Evolutionary conservation across 176 grass and related monocot species (phyloP).

Genomic region (Cocos nucifera): DNA sequence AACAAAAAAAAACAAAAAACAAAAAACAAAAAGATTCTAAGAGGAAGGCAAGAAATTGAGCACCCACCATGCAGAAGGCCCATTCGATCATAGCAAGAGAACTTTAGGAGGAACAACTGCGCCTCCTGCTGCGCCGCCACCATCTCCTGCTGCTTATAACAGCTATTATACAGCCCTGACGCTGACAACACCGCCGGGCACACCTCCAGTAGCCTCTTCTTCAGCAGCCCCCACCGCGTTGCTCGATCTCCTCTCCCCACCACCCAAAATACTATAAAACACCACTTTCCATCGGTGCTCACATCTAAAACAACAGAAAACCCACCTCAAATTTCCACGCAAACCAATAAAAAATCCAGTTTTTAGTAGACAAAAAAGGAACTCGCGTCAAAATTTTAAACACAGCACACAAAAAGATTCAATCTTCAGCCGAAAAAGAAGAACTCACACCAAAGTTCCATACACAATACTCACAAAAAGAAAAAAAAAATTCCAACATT

Average conservation of each 20-base stretch:
- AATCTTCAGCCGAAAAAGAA: too few relatives aligned
- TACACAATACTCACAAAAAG: too few relatives aligned
- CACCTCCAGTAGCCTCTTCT: background rate
- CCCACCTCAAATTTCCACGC: too few relatives aligned
- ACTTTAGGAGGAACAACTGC: constrained; percentile 17
- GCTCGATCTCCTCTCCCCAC: background rate
- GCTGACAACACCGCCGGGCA: background rate
- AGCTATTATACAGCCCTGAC: background rate
- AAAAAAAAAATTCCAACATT: too few relatives aligned
- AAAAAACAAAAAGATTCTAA: too few relatives aligned
- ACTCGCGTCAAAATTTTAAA: too few relatives aligned
- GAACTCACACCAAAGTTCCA: too few relatives aligned
- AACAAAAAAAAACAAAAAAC: too few relatives aligned
- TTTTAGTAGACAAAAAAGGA: too few relatives aligned
- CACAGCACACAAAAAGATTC: too few relatives aligned
- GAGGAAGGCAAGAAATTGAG: background rate
- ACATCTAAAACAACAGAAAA: constrained; percentile 2
- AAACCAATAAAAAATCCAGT: too few relatives aligned
- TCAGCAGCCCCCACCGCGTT: constrained; percentile 10
- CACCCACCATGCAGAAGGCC: constrained; percentile 16
- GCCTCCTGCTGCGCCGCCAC: background rate
- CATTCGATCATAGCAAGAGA: constrained; percentile 16
- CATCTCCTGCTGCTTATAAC: constrained; percentile 1
- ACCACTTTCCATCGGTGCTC: constrained; percentile 13
- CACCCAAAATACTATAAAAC: constrained; percentile 10